Evolutionary conservation across 78 protist species (phyloP).

Genomic region (Planoprotostelium fungivorum): DNA sequence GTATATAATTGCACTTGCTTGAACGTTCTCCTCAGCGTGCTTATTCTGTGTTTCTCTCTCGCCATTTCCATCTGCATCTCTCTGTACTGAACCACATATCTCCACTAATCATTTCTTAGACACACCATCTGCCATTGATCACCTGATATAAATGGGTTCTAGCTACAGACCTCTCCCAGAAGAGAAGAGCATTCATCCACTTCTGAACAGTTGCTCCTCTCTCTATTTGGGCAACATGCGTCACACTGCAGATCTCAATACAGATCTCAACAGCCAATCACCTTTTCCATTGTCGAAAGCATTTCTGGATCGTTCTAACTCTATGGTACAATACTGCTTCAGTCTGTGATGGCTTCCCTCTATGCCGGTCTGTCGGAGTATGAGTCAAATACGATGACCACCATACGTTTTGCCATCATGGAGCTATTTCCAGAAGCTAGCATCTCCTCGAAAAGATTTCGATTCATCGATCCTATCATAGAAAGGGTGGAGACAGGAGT

Average conservation of each 20-base stretch:
- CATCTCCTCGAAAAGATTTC: too few species aligned
- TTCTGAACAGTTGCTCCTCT: not conserved
- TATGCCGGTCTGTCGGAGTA: too few species aligned
- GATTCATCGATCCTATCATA: too few species aligned
- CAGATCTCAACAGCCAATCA: not conserved
- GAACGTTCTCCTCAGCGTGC: not conserved
- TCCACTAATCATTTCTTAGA: too few species aligned
- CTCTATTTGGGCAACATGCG: not conserved
- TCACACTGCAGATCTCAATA: not conserved
- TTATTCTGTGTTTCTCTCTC: not conserved
- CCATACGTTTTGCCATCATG: too few species aligned
- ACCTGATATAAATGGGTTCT: not conserved
- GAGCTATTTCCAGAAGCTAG: too few species aligned
- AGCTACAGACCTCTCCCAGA: not conserved
- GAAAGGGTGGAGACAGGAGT: too few species aligned
- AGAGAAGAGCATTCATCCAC: not conserved
- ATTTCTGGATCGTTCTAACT: not conserved
- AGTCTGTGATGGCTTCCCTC: not conserved
- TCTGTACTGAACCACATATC: too few species aligned
- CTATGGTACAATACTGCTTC: not conserved
- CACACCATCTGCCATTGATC: not conserved
- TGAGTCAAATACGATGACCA: too few species aligned
- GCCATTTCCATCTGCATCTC: too few species aligned
- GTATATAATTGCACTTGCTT: not conserved
- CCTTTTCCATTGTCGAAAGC: not conserved